phyloP scores from a whole-genome alignment of 2,329 filamentous ascomycete genomes.

The Fusarium sp. region DNA sequence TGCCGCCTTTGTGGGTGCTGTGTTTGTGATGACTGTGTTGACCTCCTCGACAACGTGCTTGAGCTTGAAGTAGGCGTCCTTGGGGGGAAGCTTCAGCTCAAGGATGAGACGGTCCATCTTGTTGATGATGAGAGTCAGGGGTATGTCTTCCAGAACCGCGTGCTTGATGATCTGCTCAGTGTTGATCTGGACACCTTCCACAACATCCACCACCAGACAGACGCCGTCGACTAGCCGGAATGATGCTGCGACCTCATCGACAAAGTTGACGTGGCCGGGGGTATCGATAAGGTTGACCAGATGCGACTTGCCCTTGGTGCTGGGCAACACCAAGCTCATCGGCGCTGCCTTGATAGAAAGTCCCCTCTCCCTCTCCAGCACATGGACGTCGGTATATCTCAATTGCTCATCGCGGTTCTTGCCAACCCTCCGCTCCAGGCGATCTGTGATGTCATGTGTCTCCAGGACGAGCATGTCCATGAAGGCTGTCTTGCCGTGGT shows the following conservation, averaged over 20 bases:
- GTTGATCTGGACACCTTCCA: slow-evolving; percentile 98
- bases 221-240: slow-evolving; percentile 91
- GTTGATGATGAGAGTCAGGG: slow-evolving; percentile 91
- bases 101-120: slow-evolving; percentile 97
- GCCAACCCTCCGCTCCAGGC: slow-evolving; percentile 83
- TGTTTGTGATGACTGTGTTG: slow-evolving; percentile 93
- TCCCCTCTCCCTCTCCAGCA: slow-evolving; percentile 89
- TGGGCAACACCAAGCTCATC: slow-evolving; percentile 92
- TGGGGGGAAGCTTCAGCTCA: slow-evolving; percentile 92
- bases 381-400: slow-evolving; percentile 92
- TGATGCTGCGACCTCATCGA: slow-evolving; percentile 93
- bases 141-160: slow-evolving; percentile 88
- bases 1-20: slow-evolving; percentile 83
- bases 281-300: slow-evolving; percentile 96
- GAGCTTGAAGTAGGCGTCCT: slow-evolving; percentile 97
- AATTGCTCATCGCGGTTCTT: slow-evolving; percentile 89
- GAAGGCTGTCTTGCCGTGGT: slow-evolving; percentile 97
- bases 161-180: slow-evolving; percentile 98
- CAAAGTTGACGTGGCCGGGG: slow-evolving; percentile 97
- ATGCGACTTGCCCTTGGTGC: slow-evolving; percentile 92
- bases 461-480: slow-evolving; percentile 98
- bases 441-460: slow-evolving; percentile 87
- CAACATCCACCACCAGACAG: slow-evolving; percentile 92
- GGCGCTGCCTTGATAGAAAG: slow-evolving; percentile 93
- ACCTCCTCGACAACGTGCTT: slow-evolving; percentile 99